A percentile compares a stretch with the other conserved stretches of the same genome.
Evolutionary conservation across 2,329 filamentous ascomycete species (phyloP).

Genomic region (Xylariaceae sp.): DNA sequence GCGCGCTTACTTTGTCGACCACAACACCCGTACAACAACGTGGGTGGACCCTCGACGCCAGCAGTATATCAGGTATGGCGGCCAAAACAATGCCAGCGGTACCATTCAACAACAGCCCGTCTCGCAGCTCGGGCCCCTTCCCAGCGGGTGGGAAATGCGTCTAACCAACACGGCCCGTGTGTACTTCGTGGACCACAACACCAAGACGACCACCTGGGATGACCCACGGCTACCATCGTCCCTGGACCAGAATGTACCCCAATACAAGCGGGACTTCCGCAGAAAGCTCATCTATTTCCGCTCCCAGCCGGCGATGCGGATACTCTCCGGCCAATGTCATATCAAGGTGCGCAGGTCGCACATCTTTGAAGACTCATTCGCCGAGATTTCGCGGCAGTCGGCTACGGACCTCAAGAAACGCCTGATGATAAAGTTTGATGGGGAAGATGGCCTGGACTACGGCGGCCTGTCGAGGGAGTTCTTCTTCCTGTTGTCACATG

Average conservation of each 20-base stretch:
- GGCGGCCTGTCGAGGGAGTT: conserved; percentile 97
- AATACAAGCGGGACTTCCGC: conserved; percentile 98
- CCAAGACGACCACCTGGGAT: conserved; percentile 99
- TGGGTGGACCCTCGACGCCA: conserved; percentile 97
- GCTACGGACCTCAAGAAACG: conserved; percentile 96
- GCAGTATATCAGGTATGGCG: conserved; percentile 95
- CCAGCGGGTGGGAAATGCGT: conserved; percentile 99
- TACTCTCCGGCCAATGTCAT: conserved; percentile 92
- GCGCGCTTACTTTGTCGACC: conserved; percentile 93
- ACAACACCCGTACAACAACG: conserved; percentile 95
- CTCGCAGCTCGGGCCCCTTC: conserved; percentile 88
- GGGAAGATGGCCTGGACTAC: conserved; percentile 96
- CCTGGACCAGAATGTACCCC: conserved; percentile 93
- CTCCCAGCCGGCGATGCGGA: conserved; percentile 92
- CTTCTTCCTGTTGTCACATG: conserved; percentile 97
- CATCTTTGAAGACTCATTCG: conserved; percentile 98
- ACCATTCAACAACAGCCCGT: conserved; percentile 96
- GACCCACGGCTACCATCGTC: conserved; percentile 93
- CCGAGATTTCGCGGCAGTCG: conserved; percentile 95
- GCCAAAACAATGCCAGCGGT: conserved; percentile 77
- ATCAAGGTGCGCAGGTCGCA: conserved; percentile 95
- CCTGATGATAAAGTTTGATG: conserved; percentile 99
- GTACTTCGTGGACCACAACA: conserved; percentile 99
- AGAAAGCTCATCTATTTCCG: conserved; percentile 99
- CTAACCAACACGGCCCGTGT: conserved; percentile 96